Evolutionary conservation across 2,329 filamentous ascomycete species (phyloP).

Genomic region (Boeremia lycopersici): DNA sequence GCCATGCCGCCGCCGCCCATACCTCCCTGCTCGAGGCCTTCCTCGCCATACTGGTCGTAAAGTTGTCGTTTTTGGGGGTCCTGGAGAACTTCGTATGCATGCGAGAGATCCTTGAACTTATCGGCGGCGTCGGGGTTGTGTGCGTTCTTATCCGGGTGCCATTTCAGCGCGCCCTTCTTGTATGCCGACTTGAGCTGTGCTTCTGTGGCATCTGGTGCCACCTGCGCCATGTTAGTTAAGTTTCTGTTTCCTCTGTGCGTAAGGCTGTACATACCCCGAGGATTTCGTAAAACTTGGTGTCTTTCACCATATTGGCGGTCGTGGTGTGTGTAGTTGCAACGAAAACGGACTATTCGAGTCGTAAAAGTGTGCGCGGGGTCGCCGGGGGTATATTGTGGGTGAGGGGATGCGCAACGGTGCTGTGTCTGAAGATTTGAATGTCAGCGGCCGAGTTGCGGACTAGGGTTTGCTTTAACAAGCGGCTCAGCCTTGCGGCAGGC

Average conservation of each 20-base stretch:
- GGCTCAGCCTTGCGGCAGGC: conserved; percentile 25
- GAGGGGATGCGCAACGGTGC: conserved; percentile 14
- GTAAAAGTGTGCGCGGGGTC: conserved; percentile 27
- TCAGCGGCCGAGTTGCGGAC: conserved; percentile 24
- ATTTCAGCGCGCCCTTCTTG: conserved; percentile 81
- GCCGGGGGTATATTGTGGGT: conserved; percentile 11
- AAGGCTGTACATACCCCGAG: conserved; percentile 68
- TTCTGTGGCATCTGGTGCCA: conserved; percentile 79
- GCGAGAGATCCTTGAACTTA: conserved; percentile 97
- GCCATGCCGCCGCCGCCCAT: conserved; percentile 80
- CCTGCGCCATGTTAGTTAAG: conserved; percentile 57
- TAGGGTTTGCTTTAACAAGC: conserved; percentile 21
- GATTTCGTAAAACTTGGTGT: conserved; percentile 78
- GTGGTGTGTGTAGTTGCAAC: conserved; percentile 14
- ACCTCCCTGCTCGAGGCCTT: conserved; percentile 86
- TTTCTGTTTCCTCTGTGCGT: neutral
- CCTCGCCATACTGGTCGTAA: conserved; percentile 98
- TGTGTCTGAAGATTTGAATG: conserved; percentile 11
- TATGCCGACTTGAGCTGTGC: conserved; percentile 90
- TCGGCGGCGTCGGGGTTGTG: conserved; percentile 92
- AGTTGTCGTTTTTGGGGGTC: conserved; percentile 88
- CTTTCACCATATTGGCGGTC: conserved; percentile 71
- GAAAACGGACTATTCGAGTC: conserved; percentile 35
- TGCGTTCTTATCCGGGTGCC: conserved; percentile 93
- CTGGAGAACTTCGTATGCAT: conserved; percentile 93